Evolutionary conservation across 768 basidiomycete species (phyloP), one percentile per base, ranked within the genome.

Genomic region (Leccinum broughii): DNA sequence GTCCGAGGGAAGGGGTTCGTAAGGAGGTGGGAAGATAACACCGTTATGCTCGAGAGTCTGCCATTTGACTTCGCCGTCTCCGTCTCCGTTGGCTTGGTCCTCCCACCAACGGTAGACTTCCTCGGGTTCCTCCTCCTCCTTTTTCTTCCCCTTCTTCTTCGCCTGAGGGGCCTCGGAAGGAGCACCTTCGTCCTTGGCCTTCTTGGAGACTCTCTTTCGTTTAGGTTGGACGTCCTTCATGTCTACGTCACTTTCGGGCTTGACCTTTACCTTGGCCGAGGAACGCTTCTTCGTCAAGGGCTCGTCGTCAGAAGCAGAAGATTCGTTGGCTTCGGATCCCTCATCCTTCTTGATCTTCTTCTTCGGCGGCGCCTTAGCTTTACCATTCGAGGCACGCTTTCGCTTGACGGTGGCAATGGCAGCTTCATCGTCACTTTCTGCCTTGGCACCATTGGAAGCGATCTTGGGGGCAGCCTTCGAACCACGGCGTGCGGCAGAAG

Each of bases 1-100:
- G 69, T 85, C 68, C 8, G 80, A 75, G 2, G 97, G 94, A 56
- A 97, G 78, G 8, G 90, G 83, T 68, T 93, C 88, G 72, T 99
- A 99, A 3, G 95, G 89, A 53, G 93, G 93, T 62, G 97, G 97
- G 77, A 99, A 99, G 63, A 95, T 83, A 41, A 99, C 95, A 54
- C 95, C 97, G 65, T 84, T 86, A 76, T 99, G 97, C 69, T 93
- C 89, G 55, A 99, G 83, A n/a, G 93, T 97, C 62, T 85, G 84
- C 97, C 97, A 99, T 75, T 98, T 97, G 58, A 85, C 78, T 41
- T 85, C 80, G 11, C 85, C 91, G 69, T 94, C 92, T 56, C 85
- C 91, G 69, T 94, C 92, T 56, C 85, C 86, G 59, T 90, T 84
- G 32, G 79, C 81, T 64, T 89, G 82, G 61, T 80, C 75, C 67